Conservation (phyloP, 2,329 filamentous ascomycete genomes). For the Aureobasidium melanogenum region DNA sequence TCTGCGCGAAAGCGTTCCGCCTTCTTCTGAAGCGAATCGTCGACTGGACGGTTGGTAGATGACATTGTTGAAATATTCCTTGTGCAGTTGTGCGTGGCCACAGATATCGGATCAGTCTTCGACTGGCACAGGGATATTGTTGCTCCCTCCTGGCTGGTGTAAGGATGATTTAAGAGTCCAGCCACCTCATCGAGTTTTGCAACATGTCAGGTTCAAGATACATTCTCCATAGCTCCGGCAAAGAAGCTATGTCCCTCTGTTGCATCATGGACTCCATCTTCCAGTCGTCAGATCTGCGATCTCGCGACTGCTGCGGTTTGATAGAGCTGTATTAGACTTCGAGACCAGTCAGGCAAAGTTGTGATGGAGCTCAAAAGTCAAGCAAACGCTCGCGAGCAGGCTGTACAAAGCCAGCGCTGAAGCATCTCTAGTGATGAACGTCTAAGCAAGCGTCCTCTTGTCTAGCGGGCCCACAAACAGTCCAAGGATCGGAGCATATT, state of each 20-base stretch:
- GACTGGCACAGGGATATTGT: no score
- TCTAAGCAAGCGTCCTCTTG: neutral
- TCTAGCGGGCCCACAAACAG: neutral
- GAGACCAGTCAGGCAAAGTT: neutral
- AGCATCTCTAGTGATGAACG: neutral
- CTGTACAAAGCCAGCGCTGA: neutral
- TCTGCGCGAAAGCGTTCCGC: slow-evolving; percentile 7
- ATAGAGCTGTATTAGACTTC: neutral
- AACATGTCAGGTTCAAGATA: neutral
- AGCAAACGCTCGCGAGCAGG: neutral
- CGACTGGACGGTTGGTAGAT: neutral
- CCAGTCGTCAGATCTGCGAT: no score
- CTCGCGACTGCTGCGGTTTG: no score
- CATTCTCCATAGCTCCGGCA: neutral
- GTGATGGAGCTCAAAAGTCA: neutral
- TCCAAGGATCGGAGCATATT: neutral
- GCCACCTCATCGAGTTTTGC: neutral
- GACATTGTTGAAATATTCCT: neutral
- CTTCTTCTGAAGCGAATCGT: neutral
- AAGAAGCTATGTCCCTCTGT: neutral
- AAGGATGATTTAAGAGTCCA: neutral
- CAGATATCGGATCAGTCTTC: neutral
- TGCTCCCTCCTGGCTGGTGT: neutral
- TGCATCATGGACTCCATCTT: neutral
- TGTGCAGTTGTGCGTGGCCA: neutral